Evolutionary conservation across 495 filamentous ascomycete species (phyloP).

Genomic region (Neurospora cerealis): DNA sequence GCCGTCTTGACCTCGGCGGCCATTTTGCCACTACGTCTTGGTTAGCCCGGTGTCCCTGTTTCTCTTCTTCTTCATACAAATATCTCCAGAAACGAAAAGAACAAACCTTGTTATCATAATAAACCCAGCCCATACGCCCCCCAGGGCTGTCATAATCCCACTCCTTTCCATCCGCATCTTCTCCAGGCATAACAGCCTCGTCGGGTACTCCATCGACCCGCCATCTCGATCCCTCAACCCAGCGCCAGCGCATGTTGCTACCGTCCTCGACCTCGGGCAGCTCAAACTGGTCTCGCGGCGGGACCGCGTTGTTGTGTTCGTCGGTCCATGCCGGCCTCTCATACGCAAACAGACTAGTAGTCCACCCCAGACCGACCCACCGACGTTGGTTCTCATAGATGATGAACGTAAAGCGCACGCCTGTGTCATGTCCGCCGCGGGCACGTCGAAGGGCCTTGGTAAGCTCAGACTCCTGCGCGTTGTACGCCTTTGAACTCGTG

Average conservation of each 20-base stretch:
- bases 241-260: slow-evolving; percentile 75
- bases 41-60: neutral
- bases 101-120: slow-evolving; percentile 92
- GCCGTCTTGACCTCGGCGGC: slow-evolving; percentile 75
- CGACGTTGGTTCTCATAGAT: slow-evolving; percentile 94
- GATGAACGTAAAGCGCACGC: slow-evolving; percentile 90
- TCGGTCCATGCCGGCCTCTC: slow-evolving; percentile 91
- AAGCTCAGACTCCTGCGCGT: slow-evolving; percentile 23
- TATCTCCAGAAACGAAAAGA: neutral
- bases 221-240: slow-evolving; percentile 81
- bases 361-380: slow-evolving; percentile 95
- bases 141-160: slow-evolving; percentile 45
- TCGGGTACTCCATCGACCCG: slow-evolving; percentile 67
- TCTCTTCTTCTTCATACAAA: neutral
- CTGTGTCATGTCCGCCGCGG: slow-evolving; percentile 43
- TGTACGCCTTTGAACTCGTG: slow-evolving; percentile 6
- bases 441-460: slow-evolving; percentile 25
- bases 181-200: slow-evolving; percentile 33
- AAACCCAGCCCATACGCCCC: slow-evolving; percentile 77
- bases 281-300: slow-evolving; percentile 71
- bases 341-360: slow-evolving; percentile 75
- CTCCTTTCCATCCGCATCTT: slow-evolving; percentile 25
- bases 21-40: slow-evolving; percentile 71
- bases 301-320: slow-evolving; percentile 77
- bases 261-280: slow-evolving; percentile 73